Base-by-base conservation (phyloP, 2,329 filamentous ascomycete species). In the Zasmidium citrigriseum region DNA sequence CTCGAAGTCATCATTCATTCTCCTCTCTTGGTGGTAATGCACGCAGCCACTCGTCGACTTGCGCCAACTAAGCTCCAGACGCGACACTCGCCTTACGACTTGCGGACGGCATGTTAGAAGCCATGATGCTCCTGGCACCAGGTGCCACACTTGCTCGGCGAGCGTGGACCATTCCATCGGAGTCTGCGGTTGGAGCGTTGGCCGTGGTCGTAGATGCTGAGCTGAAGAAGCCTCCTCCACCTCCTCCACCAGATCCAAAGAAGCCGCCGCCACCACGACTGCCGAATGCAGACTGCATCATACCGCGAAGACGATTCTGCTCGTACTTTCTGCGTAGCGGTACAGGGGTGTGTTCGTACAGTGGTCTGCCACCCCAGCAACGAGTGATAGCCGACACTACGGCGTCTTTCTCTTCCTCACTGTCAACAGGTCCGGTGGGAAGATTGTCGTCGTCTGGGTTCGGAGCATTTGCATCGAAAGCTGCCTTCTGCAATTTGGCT, bases 401-500 rank as follows among this genome's bases (percentile, higher is more conserved):
- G 0, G 89, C 83, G 50, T 92, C 88, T 52, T 91, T 91, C 75
- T 99, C 95, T 78, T 98, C 95, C 71, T 99, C 95, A 1, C 90
- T 95, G 74, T 99, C 95, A 38, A 99, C 86, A 1, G 91, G 89
- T 2, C 87, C 90, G 1, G 76, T 74, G 4, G 86, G 87, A 61
- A 91, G 90, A 57, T 85, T 85, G 48, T 96, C 91, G 68, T 93
- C 90, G 62, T 97, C 92, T 67, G 93, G 91, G 18, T 71, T 67
- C 10, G 70, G 93, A 1, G 93, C 93, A 73, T 96, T 96, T 56
- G 95, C 93, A 73, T 98, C 93, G 66, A 99, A 89, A 38, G 93
- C 92, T 34, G 93, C 93, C 78, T 97, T 96, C 76, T 98, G 95
- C 78, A 96, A 91, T 71, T 96, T 96, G 21, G 95, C 95, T 75